Evolutionary conservation across 306 rosid genomes (phyloP).

Genomic region (Biancaea sappan): DNA sequence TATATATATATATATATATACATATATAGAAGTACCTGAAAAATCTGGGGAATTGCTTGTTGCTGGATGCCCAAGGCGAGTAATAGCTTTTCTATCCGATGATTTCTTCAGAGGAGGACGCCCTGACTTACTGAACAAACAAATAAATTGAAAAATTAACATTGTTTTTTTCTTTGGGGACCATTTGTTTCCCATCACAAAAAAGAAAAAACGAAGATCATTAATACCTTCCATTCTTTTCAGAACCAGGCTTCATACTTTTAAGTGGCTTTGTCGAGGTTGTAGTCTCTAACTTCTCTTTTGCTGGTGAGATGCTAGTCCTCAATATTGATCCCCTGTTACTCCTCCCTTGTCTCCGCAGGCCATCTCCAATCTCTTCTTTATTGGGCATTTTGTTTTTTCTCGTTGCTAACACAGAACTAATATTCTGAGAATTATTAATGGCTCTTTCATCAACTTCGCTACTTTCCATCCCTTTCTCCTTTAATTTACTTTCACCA

Average conservation of each 20-base stretch:
- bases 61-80: conserved; percentile 56
- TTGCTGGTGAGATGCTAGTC: conserved; percentile 50
- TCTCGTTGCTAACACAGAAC: conserved; percentile 41
- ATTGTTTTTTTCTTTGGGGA: not conserved
- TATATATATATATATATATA: too few relatives aligned
- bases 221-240: conserved; percentile 71
- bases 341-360: conserved; percentile 65
- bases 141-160: conserved; percentile 17
- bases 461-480: conserved; percentile 52
- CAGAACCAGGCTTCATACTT: conserved; percentile 54
- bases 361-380: conserved; percentile 60
- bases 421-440: conserved; percentile 45
- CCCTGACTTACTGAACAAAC: conserved; percentile 71
- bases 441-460: conserved; percentile 52
- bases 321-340: conserved; percentile 57
- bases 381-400: conserved; percentile 53
- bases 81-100: conserved; percentile 61
- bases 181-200: not conserved
- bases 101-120: conserved; percentile 78
- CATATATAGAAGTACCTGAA: conserved; percentile 51
- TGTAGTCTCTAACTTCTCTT: conserved; percentile 63
- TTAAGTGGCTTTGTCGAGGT: conserved; percentile 57
- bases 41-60: conserved; percentile 54
- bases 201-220: not conserved
- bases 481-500: conserved; percentile 64